These are phyloP conservation scores for Boletellus deceptivus DNA, from an alignment of 1,284 basidiomycete species.

Conservation along the genomic window DNA sequence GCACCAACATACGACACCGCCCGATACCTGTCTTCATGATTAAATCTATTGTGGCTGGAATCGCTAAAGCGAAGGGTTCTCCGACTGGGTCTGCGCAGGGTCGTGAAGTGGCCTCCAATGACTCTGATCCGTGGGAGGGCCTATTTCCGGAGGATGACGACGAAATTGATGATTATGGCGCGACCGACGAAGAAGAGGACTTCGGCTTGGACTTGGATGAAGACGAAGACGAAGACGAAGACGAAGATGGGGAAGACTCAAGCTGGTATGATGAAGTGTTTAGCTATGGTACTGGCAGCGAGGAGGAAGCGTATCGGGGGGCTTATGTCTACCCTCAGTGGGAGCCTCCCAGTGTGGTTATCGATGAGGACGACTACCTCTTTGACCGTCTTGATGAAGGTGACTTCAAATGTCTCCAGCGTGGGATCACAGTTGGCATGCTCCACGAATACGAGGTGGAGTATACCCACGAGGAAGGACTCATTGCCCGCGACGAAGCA, in stretches of 20 bases:
- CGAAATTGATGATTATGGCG: slow-evolving; percentile 42
- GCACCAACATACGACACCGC: slow-evolving; percentile 51
- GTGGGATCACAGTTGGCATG: slow-evolving; percentile 61
- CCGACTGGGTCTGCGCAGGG: slow-evolving; percentile 14
- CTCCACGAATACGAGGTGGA: slow-evolving; percentile 52
- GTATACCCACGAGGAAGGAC: slow-evolving; percentile 52
- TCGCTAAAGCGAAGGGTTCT: slow-evolving; percentile 40
- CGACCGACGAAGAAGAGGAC: slow-evolving; percentile 29
- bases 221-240: slow-evolving; percentile 28
- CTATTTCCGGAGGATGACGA: slow-evolving; percentile 52
- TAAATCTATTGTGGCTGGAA: slow-evolving; percentile 51
- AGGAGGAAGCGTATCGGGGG: slow-evolving; percentile 37
- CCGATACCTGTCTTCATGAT: slow-evolving; percentile 68
- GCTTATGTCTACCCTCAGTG: slow-evolving; percentile 48
- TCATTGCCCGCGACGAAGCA: slow-evolving; percentile 43
- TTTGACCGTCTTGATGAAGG: slow-evolving; percentile 37
- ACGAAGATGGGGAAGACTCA: slow-evolving; percentile 27
- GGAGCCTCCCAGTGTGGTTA: slow-evolving; percentile 50
- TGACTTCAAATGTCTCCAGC: slow-evolving; percentile 51
- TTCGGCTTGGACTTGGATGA: slow-evolving; percentile 9
- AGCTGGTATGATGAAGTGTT: slow-evolving; percentile 36
- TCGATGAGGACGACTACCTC: slow-evolving; percentile 39
- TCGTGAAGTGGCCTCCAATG: slow-evolving; percentile 31
- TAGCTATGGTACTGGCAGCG: slow-evolving; percentile 36
- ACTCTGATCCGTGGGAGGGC: slow-evolving; percentile 64